Evolutionary conservation across 1,284 basidiomycete genomes (phyloP), one percentile per base, ranked within the genome.

Genomic region (Malassezia sp.): DNA sequence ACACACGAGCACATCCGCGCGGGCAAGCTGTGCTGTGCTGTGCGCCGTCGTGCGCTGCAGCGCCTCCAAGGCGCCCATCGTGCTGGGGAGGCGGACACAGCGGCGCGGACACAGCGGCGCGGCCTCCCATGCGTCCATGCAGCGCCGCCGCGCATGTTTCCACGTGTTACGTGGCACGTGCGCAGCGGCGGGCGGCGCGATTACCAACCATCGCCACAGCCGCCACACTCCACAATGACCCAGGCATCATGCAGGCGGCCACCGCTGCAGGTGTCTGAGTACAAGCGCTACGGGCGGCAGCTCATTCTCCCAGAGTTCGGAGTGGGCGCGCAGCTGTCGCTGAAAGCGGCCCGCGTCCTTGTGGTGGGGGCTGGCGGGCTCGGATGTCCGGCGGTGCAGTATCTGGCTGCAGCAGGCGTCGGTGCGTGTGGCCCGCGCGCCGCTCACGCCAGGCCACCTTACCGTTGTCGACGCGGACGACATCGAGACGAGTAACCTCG

Each of bases 311-410:
- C 87, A 47, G 82, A 80, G 20, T 83, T 95, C 64, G 91, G 91
- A 0, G 75, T 96, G 1, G 74, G 78, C 2, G 59, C 52, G 2
- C 93, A 99, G 72, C 71, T 88, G 17, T 84, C 80, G 60, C 74
- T 99, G 8, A 79, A 80, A 49, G 59, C 74, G 5, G 79, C 88
- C 0, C 81, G 80, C 2, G 81, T 93, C 0, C 80, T 83, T 2
- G 85, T 97, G 1, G 79, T 97, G 4, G 93, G 93, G 15, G 91
- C 90, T 2, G 93, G 93, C 0, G 93, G 91, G 3, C 77, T 99
- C 6, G 93, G 93, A 11, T 97, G 93, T 70, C 91, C 93, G 30
- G 85, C 85, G 10, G 74, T 97, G 30, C 87, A 93, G 63, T 95
- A 97, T 70, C 79, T 97, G 8, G 86, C 81, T 6, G 83, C 87